phyloP scores from a whole-genome alignment of 78 protist genomes.

The Speleostelium caveatum region DNA sequence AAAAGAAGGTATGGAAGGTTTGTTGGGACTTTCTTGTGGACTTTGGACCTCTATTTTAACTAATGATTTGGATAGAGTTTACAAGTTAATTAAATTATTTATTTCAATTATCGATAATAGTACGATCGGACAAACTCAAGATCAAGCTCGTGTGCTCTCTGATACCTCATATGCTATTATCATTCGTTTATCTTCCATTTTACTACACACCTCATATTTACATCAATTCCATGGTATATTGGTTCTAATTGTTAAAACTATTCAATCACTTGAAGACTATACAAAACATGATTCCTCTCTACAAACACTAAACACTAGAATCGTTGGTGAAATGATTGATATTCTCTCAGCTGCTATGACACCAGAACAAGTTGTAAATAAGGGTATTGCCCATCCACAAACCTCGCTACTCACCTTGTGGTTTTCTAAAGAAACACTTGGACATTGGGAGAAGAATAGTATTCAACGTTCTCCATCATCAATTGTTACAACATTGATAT shows the following conservation, averaged over 20 bases:
- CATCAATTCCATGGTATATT: constrained; percentile 35
- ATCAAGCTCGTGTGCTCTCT: neutral
- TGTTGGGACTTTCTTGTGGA: constrained; percentile 62
- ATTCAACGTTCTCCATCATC: neutral
- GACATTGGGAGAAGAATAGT: neutral
- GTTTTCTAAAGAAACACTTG: constrained; percentile 37
- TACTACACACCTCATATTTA: constrained; percentile 41
- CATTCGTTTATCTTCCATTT: constrained; percentile 28
- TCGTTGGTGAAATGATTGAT: constrained; percentile 65
- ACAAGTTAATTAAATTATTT: neutral
- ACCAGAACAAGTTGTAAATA: constrained; percentile 46
- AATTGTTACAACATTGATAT: neutral
- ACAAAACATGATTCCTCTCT: neutral
- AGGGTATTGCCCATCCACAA: constrained; percentile 68
- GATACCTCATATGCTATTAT: constrained; percentile 66
- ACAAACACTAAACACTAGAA: neutral
- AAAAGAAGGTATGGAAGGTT: constrained; percentile 74
- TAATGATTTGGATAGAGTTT: constrained; percentile 21
- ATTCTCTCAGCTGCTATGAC: constrained; percentile 49
- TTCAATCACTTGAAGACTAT: constrained; percentile 11
- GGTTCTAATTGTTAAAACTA: constrained; percentile 7
- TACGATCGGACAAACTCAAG: neutral
- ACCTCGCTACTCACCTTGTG: constrained; percentile 31
- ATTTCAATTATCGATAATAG: neutral
- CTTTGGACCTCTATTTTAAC: constrained; percentile 31